phyloP scores from a whole-genome alignment of 768 basidiomycete species.

The Xanthoconium stramineum region DNA sequence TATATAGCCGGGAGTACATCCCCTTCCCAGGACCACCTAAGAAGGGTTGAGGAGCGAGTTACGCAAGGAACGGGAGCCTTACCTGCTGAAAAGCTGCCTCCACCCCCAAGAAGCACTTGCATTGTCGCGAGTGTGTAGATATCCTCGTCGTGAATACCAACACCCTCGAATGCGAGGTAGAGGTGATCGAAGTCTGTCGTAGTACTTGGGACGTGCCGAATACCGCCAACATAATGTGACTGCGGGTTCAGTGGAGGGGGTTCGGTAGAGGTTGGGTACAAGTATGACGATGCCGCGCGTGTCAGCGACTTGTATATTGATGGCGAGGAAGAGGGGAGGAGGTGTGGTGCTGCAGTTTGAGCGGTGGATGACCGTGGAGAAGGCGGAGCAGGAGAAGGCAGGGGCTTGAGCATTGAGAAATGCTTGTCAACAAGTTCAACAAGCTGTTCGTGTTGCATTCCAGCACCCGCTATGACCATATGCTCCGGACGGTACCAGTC shows the following conservation, averaged over 20 bases:
- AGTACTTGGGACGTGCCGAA: slow-evolving; percentile 60
- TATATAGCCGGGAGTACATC: slow-evolving; percentile 97
- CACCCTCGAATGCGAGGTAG: slow-evolving; percentile 89
- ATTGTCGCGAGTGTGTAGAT: slow-evolving; percentile 92
- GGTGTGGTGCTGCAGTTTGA: slow-evolving; percentile 49
- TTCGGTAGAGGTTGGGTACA: slow-evolving; percentile 41
- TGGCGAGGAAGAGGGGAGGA: slow-evolving; percentile 53
- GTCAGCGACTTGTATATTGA: slow-evolving; percentile 65
- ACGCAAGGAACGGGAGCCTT: slow-evolving; percentile 9
- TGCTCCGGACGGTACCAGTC: slow-evolving; percentile 92
- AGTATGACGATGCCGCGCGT: slow-evolving; percentile 72
- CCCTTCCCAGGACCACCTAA: slow-evolving; percentile 95
- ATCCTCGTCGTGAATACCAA: slow-evolving; percentile 87
- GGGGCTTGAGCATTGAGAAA: slow-evolving; percentile 65
- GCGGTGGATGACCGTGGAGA: slow-evolving; percentile 29
- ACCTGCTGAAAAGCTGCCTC: slow-evolving; percentile 95
- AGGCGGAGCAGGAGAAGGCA: slow-evolving; percentile 20
- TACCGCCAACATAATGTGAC: slow-evolving; percentile 81
- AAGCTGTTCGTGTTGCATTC: slow-evolving; percentile 85
- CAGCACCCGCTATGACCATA: slow-evolving; percentile 94
- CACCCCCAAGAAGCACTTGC: slow-evolving; percentile 93
- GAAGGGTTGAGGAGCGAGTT: slow-evolving; percentile 2
- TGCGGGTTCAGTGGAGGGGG: slow-evolving; percentile 23
- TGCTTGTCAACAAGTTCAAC: slow-evolving; percentile 82
- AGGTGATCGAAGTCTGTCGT: slow-evolving; percentile 84